A percentile compares a stretch with the other conserved stretches of the same genome.
These are phyloP conservation scores for Clathrospora elynae DNA, from an alignment of 2,329 filamentous ascomycete species.

Conservation along the genomic window DNA sequence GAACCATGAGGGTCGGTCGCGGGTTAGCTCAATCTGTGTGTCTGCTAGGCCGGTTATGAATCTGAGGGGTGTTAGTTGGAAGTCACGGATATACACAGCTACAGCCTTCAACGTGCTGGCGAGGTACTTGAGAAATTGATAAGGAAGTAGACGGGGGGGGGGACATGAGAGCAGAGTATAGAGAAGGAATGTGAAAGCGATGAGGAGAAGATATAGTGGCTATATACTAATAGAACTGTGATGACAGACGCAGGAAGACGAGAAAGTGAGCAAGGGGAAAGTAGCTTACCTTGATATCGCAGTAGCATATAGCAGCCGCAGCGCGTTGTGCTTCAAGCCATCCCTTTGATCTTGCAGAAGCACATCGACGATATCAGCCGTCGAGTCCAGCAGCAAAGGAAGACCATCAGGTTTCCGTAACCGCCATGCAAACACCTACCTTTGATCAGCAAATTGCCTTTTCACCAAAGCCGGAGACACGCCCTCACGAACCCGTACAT, in stretches of 20 bases:
- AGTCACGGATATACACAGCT: too few relatives aligned
- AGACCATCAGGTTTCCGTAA: constrained; percentile 48
- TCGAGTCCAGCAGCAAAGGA: constrained; percentile 79
- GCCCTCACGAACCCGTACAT: not conserved
- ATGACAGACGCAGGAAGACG: constrained; percentile 1
- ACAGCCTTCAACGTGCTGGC: too few relatives aligned
- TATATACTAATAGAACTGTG: not conserved
- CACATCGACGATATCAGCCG: constrained; percentile 72
- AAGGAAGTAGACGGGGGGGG: too few relatives aligned
- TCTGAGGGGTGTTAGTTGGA: constrained; percentile 47
- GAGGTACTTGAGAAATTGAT: not conserved
- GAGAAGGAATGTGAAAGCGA: not conserved
- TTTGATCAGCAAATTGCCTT: constrained; percentile 20
- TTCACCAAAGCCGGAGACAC: constrained; percentile 2
- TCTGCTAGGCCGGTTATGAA: constrained; percentile 84
- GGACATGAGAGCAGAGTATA: not conserved
- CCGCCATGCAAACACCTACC: constrained; percentile 44
- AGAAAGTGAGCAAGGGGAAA: constrained; percentile 3
- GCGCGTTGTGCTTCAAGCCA: constrained; percentile 60
- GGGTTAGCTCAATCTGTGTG: constrained; percentile 53
- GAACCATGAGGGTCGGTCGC: constrained; percentile 36
- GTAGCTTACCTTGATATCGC: constrained; percentile 69
- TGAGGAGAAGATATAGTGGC: not conserved
- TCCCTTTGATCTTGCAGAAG: constrained; percentile 65
- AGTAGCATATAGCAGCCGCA: constrained; percentile 72